A percentile compares a stretch with the other conserved stretches of the same genome.
Evolutionary conservation across 768 basidiomycete genomes (phyloP).

Genomic region (Strobilomyces dryophilus): DNA sequence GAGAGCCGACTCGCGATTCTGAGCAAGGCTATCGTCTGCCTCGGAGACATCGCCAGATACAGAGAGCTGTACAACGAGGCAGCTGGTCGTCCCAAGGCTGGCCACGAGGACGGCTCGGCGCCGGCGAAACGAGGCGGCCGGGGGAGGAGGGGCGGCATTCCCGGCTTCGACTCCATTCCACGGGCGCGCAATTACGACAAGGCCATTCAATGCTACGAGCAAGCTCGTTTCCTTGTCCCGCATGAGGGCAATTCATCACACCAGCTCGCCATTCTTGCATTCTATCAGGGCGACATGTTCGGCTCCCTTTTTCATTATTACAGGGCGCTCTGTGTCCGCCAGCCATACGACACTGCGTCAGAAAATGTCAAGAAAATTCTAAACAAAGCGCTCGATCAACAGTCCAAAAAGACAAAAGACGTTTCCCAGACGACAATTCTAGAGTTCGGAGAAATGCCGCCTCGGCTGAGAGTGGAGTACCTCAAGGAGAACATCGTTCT

Average conservation of each 20-base stretch:
- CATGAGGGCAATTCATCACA: conserved; percentile 93
- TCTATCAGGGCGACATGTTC: conserved; percentile 82
- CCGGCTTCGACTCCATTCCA: conserved; percentile 41
- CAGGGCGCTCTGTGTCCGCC: conserved; percentile 81
- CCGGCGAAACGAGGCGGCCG: conserved; percentile 38
- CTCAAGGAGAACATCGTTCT: conserved; percentile 76
- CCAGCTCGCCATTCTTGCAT: conserved; percentile 90
- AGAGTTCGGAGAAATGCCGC: conserved; percentile 35
- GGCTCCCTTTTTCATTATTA: conserved; percentile 82
- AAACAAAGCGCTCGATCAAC: conserved; percentile 59
- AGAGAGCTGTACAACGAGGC: conserved; percentile 83
- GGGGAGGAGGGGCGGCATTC: conserved; percentile 45
- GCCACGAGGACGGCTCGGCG: conserved; percentile 54
- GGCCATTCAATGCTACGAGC: conserved; percentile 79
- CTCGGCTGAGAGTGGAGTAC: conserved; percentile 51
- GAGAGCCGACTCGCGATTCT: conserved; percentile 67
- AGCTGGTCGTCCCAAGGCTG: conserved; percentile 59
- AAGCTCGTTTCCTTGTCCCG: conserved; percentile 78
- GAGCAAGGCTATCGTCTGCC: conserved; percentile 84
- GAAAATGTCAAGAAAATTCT: conserved; percentile 81
- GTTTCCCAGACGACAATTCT: conserved; percentile 28
- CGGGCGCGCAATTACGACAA: conserved; percentile 67
- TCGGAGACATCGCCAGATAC: conserved; percentile 94
- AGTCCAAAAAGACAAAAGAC: conserved; percentile 44
- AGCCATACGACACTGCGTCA: conserved; percentile 82